Evolutionary conservation across 2,329 filamentous ascomycete species (phyloP).

Genomic region (Fusarium mexicanum): DNA sequence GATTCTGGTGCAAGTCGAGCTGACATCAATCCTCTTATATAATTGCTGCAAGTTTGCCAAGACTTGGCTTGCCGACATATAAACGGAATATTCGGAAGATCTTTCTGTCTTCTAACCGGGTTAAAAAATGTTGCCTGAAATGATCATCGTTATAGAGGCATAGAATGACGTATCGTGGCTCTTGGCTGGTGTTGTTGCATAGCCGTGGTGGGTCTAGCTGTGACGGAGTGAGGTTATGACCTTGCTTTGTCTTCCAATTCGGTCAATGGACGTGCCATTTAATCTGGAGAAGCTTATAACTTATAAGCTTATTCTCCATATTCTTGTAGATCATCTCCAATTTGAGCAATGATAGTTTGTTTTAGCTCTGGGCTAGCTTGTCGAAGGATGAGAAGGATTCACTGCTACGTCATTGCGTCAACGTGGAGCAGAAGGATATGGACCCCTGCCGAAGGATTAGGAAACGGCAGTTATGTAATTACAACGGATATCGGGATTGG

Average conservation of each 20-base stretch:
- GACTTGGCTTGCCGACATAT: not conserved
- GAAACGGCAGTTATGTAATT: not conserved
- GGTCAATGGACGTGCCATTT: accelerated
- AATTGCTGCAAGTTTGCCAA: not conserved
- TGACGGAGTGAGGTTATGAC: not conserved
- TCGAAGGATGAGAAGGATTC: not conserved
- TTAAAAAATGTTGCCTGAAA: not conserved
- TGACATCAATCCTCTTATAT: not conserved
- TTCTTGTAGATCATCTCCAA: not conserved
- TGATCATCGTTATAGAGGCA: not conserved
- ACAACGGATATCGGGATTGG: no score
- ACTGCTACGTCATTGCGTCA: not conserved
- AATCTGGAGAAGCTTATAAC: not conserved
- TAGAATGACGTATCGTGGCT: not conserved
- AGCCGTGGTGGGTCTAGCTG: not conserved
- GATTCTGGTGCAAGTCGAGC: accelerated
- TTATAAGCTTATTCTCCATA: not conserved
- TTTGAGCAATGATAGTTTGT: not conserved
- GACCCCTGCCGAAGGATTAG: not conserved
- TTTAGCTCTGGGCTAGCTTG: not conserved
- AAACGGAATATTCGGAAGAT: not conserved
- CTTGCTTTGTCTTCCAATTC: no score
- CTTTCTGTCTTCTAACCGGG: not conserved
- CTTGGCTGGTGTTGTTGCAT: not conserved
- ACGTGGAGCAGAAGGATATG: not conserved